These are phyloP conservation scores for Monosporascus sp. DNA, from an alignment of 2,329 filamentous ascomycete genomes.

Conservation along the genomic window DNA sequence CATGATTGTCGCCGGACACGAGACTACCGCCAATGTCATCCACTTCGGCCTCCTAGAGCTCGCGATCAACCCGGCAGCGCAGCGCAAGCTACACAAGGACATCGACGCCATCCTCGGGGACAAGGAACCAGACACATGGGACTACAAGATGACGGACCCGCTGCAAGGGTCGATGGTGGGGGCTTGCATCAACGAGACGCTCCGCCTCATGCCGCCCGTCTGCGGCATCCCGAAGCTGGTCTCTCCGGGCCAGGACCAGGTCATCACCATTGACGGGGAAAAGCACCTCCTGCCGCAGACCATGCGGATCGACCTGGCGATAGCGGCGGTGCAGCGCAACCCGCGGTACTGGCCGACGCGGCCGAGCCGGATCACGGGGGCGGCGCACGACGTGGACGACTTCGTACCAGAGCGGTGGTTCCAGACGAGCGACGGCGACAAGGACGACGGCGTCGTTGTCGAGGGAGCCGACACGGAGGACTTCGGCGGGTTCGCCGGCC, in stretches of 20 bases:
- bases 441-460: conserved; percentile 1
- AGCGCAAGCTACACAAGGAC: conserved; percentile 63
- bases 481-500: conserved; percentile 53
- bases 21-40: conserved; percentile 71
- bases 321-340: conserved; percentile 4
- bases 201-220: conserved; percentile 67
- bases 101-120: conserved; percentile 58
- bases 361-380: conserved; percentile 37
- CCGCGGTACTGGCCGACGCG: conserved; percentile 21
- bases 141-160: conserved; percentile 60
- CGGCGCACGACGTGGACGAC: conserved; percentile 54
- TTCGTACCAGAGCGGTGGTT: conserved; percentile 74
- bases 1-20: conserved; percentile 69
- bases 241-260: conserved; percentile 40
- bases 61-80: conserved; percentile 58
- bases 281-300: conserved; percentile 6
- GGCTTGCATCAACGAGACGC: conserved; percentile 68
- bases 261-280: conserved; percentile 49
- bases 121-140: conserved; percentile 55
- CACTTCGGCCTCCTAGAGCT: conserved; percentile 67
- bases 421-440: conserved; percentile 21
- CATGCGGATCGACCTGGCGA: not conserved
- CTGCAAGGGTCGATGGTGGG: conserved; percentile 64
- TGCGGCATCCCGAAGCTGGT: conserved; percentile 64
- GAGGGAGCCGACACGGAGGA: conserved; percentile 42